Conservation (phyloP, 108 stramenopile species). For the Conticribra guillardii region DNA sequence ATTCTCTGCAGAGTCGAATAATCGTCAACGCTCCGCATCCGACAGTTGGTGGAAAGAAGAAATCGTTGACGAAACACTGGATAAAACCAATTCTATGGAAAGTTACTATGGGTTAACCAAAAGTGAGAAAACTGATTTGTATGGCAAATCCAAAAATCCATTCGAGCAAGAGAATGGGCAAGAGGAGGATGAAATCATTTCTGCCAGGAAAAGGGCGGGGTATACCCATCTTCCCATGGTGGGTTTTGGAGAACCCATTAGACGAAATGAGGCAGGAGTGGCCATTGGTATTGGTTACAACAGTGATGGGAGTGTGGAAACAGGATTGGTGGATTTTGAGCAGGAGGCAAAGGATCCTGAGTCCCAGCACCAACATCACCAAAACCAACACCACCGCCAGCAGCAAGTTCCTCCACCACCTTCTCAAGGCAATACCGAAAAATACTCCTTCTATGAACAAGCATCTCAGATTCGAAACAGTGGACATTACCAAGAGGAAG, state of each 20-base stretch:
- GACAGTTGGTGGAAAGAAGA: conserved; percentile 46
- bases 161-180: conserved; percentile 7
- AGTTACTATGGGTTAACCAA: conserved; percentile 21
- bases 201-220: background rate
- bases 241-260: conserved; percentile 1
- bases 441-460: conserved; percentile 19
- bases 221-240: background rate
- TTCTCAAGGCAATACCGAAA: conserved; percentile 1
- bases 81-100: conserved; percentile 28
- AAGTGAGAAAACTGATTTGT: conserved; percentile 23
- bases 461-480: conserved; percentile 12
- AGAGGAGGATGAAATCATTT: background rate
- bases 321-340: conserved; percentile 5
- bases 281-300: conserved; percentile 22
- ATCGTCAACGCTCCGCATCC: conserved; percentile 23
- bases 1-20: background rate
- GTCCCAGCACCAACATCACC: too few species aligned
- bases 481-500: conserved; percentile 19
- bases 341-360: background rate
- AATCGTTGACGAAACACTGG: conserved; percentile 30
- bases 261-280: conserved; percentile 1
- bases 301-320: conserved; percentile 22
- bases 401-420: background rate
- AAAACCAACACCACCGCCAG: background rate
- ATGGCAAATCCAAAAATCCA: conserved; percentile 27